Evolutionary conservation across 1,284 basidiomycete species (phyloP).

Genomic region (Cronartium ribicola): DNA sequence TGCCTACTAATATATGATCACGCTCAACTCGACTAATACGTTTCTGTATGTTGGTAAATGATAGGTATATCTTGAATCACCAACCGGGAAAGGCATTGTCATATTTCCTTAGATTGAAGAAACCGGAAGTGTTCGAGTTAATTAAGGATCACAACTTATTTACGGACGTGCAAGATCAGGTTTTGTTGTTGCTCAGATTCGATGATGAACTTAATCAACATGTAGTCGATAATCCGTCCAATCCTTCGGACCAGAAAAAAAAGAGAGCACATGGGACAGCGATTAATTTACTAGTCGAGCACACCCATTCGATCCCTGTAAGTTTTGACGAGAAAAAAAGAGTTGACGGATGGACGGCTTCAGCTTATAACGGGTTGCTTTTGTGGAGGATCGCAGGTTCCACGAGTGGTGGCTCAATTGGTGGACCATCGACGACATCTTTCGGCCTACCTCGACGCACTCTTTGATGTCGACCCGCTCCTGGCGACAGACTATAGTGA

Average conservation of each 20-base stretch:
- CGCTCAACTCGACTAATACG: conserved; percentile 1
- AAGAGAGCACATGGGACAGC: conserved; percentile 58
- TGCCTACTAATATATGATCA: conserved; percentile 47
- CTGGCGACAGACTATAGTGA: conserved; percentile 77
- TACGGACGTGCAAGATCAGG: conserved; percentile 89
- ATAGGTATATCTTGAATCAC: conserved; percentile 73
- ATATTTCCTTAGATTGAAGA: conserved; percentile 77
- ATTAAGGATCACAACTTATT: conserved; percentile 92
- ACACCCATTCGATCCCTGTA: conserved; percentile 92
- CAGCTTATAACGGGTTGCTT: conserved; percentile 19
- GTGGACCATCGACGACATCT: conserved; percentile 72
- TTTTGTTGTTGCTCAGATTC: conserved; percentile 83
- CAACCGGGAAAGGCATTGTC: conserved; percentile 91
- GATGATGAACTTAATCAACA: conserved; percentile 75
- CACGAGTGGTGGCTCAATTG: conserved; percentile 81
- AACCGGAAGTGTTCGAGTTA: conserved; percentile 87
- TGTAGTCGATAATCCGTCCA: not conserved
- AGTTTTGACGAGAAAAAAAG: conserved; percentile 47
- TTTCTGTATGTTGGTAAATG: conserved; percentile 5
- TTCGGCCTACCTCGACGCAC: conserved; percentile 85
- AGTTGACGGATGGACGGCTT: not conserved
- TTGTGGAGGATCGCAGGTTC: conserved; percentile 59
- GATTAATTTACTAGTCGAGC: conserved; percentile 82
- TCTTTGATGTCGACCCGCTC: conserved; percentile 81
- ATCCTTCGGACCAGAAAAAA: not conserved